phyloP scores from a whole-genome alignment of 805 yeast genomes.

The Sungouiozyma ichnusensis region DNA sequence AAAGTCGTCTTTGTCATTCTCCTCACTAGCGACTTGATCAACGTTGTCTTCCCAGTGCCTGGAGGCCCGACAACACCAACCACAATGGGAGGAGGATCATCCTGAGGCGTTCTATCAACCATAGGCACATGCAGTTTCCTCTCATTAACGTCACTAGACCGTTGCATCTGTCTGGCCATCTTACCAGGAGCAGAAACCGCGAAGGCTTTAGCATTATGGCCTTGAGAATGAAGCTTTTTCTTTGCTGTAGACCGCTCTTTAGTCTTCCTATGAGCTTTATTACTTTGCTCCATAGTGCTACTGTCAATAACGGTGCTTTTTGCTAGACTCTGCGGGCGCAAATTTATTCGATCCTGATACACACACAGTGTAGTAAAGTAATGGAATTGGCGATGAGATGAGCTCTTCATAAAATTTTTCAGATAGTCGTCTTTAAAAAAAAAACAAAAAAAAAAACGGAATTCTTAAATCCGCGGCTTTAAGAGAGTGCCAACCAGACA shows the following conservation, averaged over 20 bases:
- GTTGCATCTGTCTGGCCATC: slow-evolving; percentile 69
- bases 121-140: slow-evolving; percentile 88
- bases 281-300: slow-evolving; percentile 43
- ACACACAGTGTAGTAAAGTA: neutral
- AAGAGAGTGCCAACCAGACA: too few relatives aligned
- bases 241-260: slow-evolving; percentile 53
- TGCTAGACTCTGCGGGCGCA: too few relatives aligned
- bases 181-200: slow-evolving; percentile 80
- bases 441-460: too few relatives aligned
- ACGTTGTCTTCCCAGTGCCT: slow-evolving; percentile 94
- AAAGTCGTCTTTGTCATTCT: slow-evolving; percentile 80
- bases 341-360: too few relatives aligned
- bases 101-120: slow-evolving; percentile 95
- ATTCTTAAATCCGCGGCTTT: too few relatives aligned
- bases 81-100: slow-evolving; percentile 93
- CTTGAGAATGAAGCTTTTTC: slow-evolving; percentile 81
- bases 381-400: slow-evolving; percentile 3
- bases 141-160: slow-evolving; percentile 75
- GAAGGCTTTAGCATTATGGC: slow-evolving; percentile 75
- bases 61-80: slow-evolving; percentile 98
- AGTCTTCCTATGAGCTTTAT: slow-evolving; percentile 73
- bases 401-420: slow-evolving; percentile 3
- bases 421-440: neutral
- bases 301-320: neutral
- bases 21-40: slow-evolving; percentile 80